Evolutionary conservation across 805 yeast genomes (phyloP).

Genomic region (Metschnikowia kofuensis): DNA sequence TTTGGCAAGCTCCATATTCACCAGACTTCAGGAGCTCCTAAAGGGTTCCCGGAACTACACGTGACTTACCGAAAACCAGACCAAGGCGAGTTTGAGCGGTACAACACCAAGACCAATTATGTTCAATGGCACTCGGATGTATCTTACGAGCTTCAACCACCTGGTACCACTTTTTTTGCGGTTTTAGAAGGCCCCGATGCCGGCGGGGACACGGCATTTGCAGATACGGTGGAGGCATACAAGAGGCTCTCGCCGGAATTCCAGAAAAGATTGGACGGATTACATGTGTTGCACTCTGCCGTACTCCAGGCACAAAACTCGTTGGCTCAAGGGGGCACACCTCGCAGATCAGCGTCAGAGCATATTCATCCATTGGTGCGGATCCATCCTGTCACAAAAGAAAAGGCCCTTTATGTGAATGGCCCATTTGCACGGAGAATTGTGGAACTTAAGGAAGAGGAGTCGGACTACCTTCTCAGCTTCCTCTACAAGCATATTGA

Average conservation of each 20-base stretch:
- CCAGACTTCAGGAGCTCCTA: slow-evolving; percentile 42
- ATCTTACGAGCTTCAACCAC: slow-evolving; percentile 35
- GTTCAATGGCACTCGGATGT: slow-evolving; percentile 38
- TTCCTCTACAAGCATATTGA: slow-evolving; percentile 33
- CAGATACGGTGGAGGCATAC: slow-evolving; percentile 38
- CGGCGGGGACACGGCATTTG: slow-evolving; percentile 40
- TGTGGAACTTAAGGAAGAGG: slow-evolving; percentile 34
- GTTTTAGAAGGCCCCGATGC: slow-evolving; percentile 37
- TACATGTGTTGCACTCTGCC: slow-evolving; percentile 35
- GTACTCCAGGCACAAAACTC: slow-evolving; percentile 30
- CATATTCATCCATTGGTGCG: slow-evolving; percentile 36
- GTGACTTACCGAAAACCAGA: slow-evolving; percentile 32
- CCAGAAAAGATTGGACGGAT: slow-evolving; percentile 28
- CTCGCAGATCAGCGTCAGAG: slow-evolving; percentile 30
- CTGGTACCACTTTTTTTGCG: slow-evolving; percentile 33
- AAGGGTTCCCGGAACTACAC: slow-evolving; percentile 30
- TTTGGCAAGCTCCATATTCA: slow-evolving; percentile 43
- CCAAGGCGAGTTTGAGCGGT: slow-evolving; percentile 26
- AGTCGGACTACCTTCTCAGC: slow-evolving; percentile 26
- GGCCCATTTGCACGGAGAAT: slow-evolving; percentile 31
- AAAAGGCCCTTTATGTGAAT: slow-evolving; percentile 30
- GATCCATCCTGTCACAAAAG: slow-evolving; percentile 33
- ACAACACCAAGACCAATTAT: slow-evolving; percentile 24
- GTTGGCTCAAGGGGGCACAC: slow-evolving; percentile 28
- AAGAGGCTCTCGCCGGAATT: slow-evolving; percentile 33